phyloP scores from a whole-genome alignment of 345 rosid species.

The Citrus australasica region DNA sequence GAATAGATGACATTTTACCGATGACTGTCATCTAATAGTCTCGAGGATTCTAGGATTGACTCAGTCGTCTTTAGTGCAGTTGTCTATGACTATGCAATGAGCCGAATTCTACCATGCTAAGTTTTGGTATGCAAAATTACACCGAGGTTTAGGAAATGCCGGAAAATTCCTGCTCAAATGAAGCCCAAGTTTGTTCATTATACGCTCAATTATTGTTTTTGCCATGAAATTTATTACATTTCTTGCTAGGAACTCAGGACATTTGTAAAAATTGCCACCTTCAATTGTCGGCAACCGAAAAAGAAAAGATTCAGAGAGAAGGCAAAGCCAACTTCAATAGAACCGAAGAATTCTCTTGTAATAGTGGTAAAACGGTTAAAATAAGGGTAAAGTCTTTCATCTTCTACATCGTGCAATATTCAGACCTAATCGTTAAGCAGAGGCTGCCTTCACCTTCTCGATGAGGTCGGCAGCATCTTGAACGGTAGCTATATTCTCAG shows the following conservation, averaged over 20 bases:
- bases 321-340: not conserved
- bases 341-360: not conserved
- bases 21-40: not conserved
- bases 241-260: not conserved
- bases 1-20: not conserved
- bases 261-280: not conserved
- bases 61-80: not conserved
- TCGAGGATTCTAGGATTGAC: not conserved
- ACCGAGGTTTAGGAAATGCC: not conserved
- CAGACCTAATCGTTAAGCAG: slow-evolving; percentile 11
- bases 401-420: no score
- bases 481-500: slow-evolving; percentile 51
- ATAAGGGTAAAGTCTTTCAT: not conserved
- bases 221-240: not conserved
- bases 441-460: slow-evolving; percentile 44
- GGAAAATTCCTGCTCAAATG: not conserved
- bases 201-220: not conserved
- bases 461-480: slow-evolving; percentile 67
- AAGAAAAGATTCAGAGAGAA: no score
- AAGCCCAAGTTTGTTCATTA: not conserved
- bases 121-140: not conserved
- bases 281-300: not conserved
- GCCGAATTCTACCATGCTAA: not conserved
- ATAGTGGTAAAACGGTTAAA: not conserved
- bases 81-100: not conserved